A percentile compares a stretch with the other conserved stretches of the same genome.
phyloP scores from a whole-genome alignment of 495 filamentous ascomycete genomes.

The Choiromyces venosus region DNA sequence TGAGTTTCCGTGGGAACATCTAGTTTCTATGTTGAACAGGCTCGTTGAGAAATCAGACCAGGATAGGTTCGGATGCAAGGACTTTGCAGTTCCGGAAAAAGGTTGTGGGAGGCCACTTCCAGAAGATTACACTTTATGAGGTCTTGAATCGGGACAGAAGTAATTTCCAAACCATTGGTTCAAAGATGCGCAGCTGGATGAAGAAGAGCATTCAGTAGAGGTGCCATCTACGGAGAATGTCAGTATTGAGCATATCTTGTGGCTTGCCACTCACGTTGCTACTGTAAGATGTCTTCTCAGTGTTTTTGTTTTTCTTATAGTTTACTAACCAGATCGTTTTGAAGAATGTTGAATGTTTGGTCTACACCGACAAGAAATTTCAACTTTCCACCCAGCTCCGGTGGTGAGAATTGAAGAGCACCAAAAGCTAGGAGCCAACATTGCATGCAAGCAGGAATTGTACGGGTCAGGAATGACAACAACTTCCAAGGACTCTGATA shows the following conservation, averaged over 20 bases:
- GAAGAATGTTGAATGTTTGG: constrained; percentile 26
- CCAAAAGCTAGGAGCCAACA: too few relatives aligned
- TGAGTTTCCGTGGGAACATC: too few relatives aligned
- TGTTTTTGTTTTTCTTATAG: neutral
- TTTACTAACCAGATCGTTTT: constrained; percentile 1
- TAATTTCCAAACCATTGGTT: constrained; percentile 66
- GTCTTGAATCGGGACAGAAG: constrained; percentile 61
- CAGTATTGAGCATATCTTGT: too few relatives aligned
- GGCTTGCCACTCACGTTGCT: too few relatives aligned
- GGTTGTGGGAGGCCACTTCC: constrained; percentile 57
- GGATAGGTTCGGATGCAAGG: too few relatives aligned
- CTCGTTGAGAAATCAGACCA: too few relatives aligned
- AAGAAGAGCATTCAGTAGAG: too few relatives aligned
- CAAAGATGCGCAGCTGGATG: too few relatives aligned
- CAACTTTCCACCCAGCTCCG: constrained; percentile 21
- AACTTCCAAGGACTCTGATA: constrained; percentile 17
- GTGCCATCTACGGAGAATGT: too few relatives aligned
- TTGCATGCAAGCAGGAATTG: neutral
- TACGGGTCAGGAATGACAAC: neutral
- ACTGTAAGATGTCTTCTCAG: too few relatives aligned
- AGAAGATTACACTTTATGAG: constrained; percentile 76
- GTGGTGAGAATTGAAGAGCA: constrained; percentile 28
- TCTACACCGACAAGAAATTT: constrained; percentile 24
- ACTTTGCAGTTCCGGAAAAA: too few relatives aligned
- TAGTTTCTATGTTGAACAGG: too few relatives aligned